Base-by-base conservation (phyloP, 2,329 filamentous ascomycete genomes). In the Chaetoscypha palmicola region DNA sequence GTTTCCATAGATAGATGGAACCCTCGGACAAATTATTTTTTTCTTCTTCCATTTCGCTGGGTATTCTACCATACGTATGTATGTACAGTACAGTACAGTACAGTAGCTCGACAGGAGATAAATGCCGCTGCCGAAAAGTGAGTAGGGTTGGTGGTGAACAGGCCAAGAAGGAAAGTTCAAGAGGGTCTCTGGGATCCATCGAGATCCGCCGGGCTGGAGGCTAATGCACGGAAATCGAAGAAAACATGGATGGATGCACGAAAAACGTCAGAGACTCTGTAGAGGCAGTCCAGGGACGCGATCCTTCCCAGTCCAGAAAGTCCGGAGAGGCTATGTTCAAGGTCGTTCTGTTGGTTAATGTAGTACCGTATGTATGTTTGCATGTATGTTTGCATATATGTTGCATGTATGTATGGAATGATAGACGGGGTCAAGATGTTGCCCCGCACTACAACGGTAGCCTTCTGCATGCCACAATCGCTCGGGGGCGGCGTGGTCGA, bases 221-320 rank as follows among this genome's bases (percentile, higher is more conserved):
- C 58, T 61, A 61, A 60, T 59, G 58, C 57, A 60, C 8, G 45
- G 40, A 53, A 55, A 56, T 53, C 55, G 56, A 55, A 44, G 49
- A 49, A 47, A 50, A 41, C 49, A 46, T 46, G 51, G 42, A 38
- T 52, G 33, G 43, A 54, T 53, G 56, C 51, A 56, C 46, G 43
- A 32, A 54, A 57, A 59, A 54, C 53, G 54, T 57, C 54, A 57
- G 52, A 51, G 47, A 46, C 38, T 53, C 45, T 37, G 40, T 38
- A 42, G 44, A 39, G 38, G 35, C 46, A 49, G 55, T 41, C 50
- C 54, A 57, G 55, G 52, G 56, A 54, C 50, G 45, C 31, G 47
- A 58, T 51, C 51, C 47, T 56, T 43, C 45, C 4, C 14, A 17
- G n/a, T n/a, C 32, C 4, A 34, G 17, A 34, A 17, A n/a, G 32